Evolutionary conservation across 2,329 filamentous ascomycete genomes (phyloP), one percentile per base, ranked within the genome.

Genomic region (Aspergillus ustus): DNA sequence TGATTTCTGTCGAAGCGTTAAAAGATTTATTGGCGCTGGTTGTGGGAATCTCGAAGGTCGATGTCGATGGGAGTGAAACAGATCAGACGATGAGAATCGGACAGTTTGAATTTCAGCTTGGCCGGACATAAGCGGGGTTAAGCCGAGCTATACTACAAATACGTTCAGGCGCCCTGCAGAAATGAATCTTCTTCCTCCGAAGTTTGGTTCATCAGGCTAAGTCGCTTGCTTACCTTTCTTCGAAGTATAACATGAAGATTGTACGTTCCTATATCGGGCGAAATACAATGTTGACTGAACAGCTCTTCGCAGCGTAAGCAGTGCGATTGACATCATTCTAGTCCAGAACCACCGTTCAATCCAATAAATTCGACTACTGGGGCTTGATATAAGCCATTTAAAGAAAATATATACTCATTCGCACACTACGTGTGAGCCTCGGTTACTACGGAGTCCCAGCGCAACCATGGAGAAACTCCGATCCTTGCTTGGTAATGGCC

Each of bases 91-190:
- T 13, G 45, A 43, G 52, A 54, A 25, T 40, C 28, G 31, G 54
- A 13, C 54, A 57, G 45, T 15, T 40, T 40, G 34, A 57, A 57
- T n/a, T 50, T 34, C 7, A 20, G 22, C 56, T 46, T 53, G 57
- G 52, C 52, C 65, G 66, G 66, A 66, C 1, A 58, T 68, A 64
- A 66, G 60, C 65, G 65, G 66, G 50, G 60, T 66, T 69, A 63
- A 50, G 25, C 20, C 43, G 57, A 13, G 34, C 34, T 15, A 40
- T 40, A 40, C 34, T 13, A 40, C 34, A 40, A 15, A 11, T 15
- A 40, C 46, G 28, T 40, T 34, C 43, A 56, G 43, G 52, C 52
- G 37, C 15, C 51, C 13, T 15, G 9, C 9, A 15, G 15, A 40
- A 13, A 8, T 22, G 34, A 25, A 7, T 54, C 53, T 40, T 40